Percentiles rank a stretch among this genome's conserved stretches.
phyloP scores from a whole-genome alignment of 1,284 basidiomycete species.

The Apiotrichum gracile region DNA sequence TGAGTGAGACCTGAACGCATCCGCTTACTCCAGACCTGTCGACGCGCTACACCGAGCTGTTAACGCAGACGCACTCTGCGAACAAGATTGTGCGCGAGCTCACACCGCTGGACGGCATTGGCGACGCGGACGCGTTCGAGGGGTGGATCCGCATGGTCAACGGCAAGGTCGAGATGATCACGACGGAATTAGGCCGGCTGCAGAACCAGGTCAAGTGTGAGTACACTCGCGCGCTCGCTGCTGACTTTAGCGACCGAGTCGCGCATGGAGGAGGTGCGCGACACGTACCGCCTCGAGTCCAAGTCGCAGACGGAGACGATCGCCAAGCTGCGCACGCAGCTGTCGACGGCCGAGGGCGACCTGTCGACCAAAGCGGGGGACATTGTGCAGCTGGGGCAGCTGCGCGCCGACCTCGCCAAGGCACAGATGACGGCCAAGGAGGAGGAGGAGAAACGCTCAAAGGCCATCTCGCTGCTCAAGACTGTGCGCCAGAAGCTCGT shows the following conservation, averaged over 20 bases:
- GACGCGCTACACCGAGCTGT: slow-evolving; percentile 26
- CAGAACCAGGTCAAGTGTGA: slow-evolving; percentile 65
- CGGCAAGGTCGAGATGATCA: slow-evolving; percentile 61
- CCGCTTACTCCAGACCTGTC: slow-evolving; percentile 27
- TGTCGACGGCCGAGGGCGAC: slow-evolving; percentile 64
- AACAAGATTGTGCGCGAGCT: slow-evolving; percentile 65
- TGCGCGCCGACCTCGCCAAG: slow-evolving; percentile 60
- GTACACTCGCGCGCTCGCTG: slow-evolving; percentile 24
- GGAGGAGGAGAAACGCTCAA: slow-evolving; percentile 92
- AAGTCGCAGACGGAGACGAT: slow-evolving; percentile 68
- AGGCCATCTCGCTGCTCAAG: slow-evolving; percentile 82
- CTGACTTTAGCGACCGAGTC: slow-evolving; percentile 66
- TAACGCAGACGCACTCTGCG: slow-evolving; percentile 50
- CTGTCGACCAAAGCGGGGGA: slow-evolving; percentile 47
- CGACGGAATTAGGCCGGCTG: slow-evolving; percentile 62
- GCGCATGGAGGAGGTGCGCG: slow-evolving; percentile 72
- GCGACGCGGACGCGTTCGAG: slow-evolving; percentile 62
- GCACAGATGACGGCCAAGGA: slow-evolving; percentile 65
- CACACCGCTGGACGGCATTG: slow-evolving; percentile 62
- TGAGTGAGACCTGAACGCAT: slow-evolving; percentile 4
- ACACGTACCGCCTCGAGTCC: slow-evolving; percentile 71
- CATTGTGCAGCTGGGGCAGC: slow-evolving; percentile 54
- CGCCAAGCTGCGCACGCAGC: slow-evolving; percentile 61
- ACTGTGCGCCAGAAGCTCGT: slow-evolving; percentile 86
- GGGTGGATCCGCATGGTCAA: slow-evolving; percentile 65